These are phyloP conservation scores for Fusarium sp. DNA, from an alignment of 2,329 filamentous ascomycete genomes.

Conservation along the genomic window DNA sequence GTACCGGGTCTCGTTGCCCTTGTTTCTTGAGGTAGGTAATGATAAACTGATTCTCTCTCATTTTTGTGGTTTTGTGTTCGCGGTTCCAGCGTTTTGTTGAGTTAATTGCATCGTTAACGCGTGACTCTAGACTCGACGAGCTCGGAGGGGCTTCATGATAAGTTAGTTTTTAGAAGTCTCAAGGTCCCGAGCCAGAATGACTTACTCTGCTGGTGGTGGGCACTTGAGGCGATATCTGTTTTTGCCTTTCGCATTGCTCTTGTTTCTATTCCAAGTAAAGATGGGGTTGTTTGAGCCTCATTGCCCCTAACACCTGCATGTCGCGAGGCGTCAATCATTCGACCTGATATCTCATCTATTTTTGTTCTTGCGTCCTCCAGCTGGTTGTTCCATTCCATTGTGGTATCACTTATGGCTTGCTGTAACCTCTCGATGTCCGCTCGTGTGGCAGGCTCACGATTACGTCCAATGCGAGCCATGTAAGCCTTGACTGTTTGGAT, in stretches of 20 bases:
- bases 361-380: slow-evolving; percentile 35
- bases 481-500: slow-evolving; percentile 43
- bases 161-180: neutral
- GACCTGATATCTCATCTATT: slow-evolving; percentile 33
- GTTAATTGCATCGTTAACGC: slow-evolving; percentile 47
- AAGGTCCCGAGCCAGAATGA: neutral
- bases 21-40: slow-evolving; percentile 48
- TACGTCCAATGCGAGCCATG: slow-evolving; percentile 26
- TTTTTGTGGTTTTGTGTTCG: slow-evolving; percentile 47
- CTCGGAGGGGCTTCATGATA: neutral
- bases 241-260: slow-evolving; percentile 8
- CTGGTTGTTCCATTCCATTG: slow-evolving; percentile 33
- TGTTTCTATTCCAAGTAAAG: slow-evolving; percentile 14
- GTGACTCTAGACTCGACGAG: slow-evolving; percentile 21
- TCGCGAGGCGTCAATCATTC: slow-evolving; percentile 36
- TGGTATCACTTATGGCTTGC: slow-evolving; percentile 26
- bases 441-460: slow-evolving; percentile 6
- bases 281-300: neutral
- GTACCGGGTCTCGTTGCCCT: slow-evolving; percentile 45
- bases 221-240: neutral
- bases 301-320: slow-evolving; percentile 28
- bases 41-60: slow-evolving; percentile 44
- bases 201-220: slow-evolving; percentile 11
- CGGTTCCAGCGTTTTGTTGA: slow-evolving; percentile 52
- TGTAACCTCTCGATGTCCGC: slow-evolving; percentile 30